phyloP scores from a whole-genome alignment of 768 basidiomycete genomes.

The Leccinum subtestaceum region DNA sequence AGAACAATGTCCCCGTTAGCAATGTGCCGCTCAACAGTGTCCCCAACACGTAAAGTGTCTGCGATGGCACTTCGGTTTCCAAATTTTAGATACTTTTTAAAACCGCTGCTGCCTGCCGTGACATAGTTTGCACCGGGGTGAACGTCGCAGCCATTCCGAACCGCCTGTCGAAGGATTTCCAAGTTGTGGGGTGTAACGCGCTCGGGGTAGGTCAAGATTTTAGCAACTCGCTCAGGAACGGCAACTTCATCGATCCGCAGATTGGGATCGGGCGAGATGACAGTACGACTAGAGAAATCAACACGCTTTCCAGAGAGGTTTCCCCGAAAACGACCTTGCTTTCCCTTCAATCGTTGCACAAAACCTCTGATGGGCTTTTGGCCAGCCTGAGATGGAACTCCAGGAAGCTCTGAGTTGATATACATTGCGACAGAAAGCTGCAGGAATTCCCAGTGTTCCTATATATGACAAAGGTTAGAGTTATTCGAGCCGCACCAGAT shows the following conservation, averaged over 20 bases:
- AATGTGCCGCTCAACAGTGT: slow-evolving; percentile 92
- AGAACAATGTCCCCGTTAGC: slow-evolving; percentile 94
- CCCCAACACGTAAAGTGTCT: slow-evolving; percentile 79
- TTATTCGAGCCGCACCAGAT: not conserved
- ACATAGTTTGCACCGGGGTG: slow-evolving; percentile 98
- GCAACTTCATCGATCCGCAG: slow-evolving; percentile 98
- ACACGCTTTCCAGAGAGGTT: slow-evolving; percentile 99
- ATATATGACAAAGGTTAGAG: slow-evolving; percentile 1
- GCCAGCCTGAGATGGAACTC: slow-evolving; percentile 81
- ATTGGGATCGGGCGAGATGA: slow-evolving; percentile 99
- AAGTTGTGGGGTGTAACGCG: slow-evolving; percentile 92
- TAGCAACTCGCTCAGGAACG: slow-evolving; percentile 92
- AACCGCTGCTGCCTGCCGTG: slow-evolving; percentile 67
- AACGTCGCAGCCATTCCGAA: slow-evolving; percentile 84
- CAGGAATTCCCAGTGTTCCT: slow-evolving; percentile 99
- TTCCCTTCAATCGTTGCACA: slow-evolving; percentile 96
- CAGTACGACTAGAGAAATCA: slow-evolving; percentile 96
- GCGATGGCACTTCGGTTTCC: slow-evolving; percentile 80
- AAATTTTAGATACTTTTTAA: slow-evolving; percentile 89
- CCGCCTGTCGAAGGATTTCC: slow-evolving; percentile 64
- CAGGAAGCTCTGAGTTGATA: slow-evolving; percentile 95
- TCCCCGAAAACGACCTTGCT: slow-evolving; percentile 97
- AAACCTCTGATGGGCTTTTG: slow-evolving; percentile 97
- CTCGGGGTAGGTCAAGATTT: slow-evolving; percentile 94
- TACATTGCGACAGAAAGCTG: slow-evolving; percentile 96